Evolutionary conservation across 164 flowering plant species (phyloP), one percentile per base, ranked within the genome.

Genomic region (Cinnamomum chago): DNA sequence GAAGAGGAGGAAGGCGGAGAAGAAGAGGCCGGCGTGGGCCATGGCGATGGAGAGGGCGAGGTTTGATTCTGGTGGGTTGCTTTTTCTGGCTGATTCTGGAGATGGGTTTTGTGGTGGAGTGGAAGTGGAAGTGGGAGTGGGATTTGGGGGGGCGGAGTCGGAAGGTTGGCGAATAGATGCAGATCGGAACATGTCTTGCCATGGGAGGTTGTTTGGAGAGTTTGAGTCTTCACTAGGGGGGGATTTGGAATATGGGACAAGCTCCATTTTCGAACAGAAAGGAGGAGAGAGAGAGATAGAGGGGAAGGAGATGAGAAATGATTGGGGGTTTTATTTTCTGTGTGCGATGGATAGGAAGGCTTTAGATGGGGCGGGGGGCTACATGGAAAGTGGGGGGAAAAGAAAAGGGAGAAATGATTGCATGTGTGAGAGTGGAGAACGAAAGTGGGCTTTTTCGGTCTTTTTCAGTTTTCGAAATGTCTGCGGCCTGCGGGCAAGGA

Each of bases 121-220:
- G 15, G 65, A 58, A 20, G 73, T 23, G 50, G 65, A 58, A 20
- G 73, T 23, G 50, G 65, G 35, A 52, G 25, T 22, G 50, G 62
- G 20, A 13, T 30, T 22, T 33, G 20, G 0, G 72, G 62, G 25
- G 27, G 47, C 2, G 62, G 67, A 17, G 72, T 68, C 3, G 79
- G 74, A 62, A 72, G 98, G 93, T 75, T 84, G 85, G 6, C 96
- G 80, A 24, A 79, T 25, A 10, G 98, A 92, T 50, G 90, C 97
- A 14, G 97, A 88, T 82, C 94, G 88, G 83, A 94, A 94, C 98
- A 94, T 92, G 79, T 94, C 98, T 70, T 88, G 87, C 97, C 98
- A 94, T 0, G 97, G 86, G 17, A 83, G 85, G 6, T 82, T 84
- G 62, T 28, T 17, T 24, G 78, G 62, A 15, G 87, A 30, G 50